Base-by-base conservation (phyloP, 345 rosid genomes). In the Leavenworthia alabamica region DNA sequence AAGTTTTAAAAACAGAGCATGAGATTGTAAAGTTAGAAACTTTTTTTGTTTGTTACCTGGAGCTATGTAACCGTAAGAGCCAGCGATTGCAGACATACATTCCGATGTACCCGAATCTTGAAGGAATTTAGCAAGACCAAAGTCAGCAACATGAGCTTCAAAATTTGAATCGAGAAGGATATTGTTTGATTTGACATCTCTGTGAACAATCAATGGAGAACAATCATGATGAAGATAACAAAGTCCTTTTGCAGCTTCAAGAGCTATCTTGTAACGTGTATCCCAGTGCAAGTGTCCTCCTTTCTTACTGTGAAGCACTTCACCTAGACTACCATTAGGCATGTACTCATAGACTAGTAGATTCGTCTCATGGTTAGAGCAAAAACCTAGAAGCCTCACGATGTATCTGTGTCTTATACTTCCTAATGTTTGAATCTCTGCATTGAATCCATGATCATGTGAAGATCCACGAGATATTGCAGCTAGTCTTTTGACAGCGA, bases 81-180 rank as follows among this genome's bases (percentile, higher is more conserved):
- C 97, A 54, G 97, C 95, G 39, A 90, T 90, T 15, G 95, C 97
- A 54, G 97, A 90, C 97, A 90, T 90, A 69, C 95, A 90, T 56
- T 90, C 95, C 14, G 97, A 90, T 65, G 95, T 81, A 71, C 97
- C 97, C 0, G 95, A 87, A 36, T 90, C 93, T 79, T 87, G 97
- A 60, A 87, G 75, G 77, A 90, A 90, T 66, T 87, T 90, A 17
- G 97, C 95, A 3, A 90, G 90, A 59, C 97, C 97, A 60, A 90
- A 90, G 56, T 90, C 97, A 47, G 97, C 95, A 55, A 90, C 95
- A 70, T 90, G 97, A 62, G 95, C 97, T 77, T 90, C 97, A 13
- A 80, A 85, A 73, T 70, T 80, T 8, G 83, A 82, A 58, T 90
- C 97, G 1, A 90, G 85, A 33, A 88, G 88, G 72, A 88, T 88